Evolutionary conservation across 192 early-diverging fungal species (phyloP), one percentile per base, ranked within the genome.

Genomic region (Coemansia sp.): DNA sequence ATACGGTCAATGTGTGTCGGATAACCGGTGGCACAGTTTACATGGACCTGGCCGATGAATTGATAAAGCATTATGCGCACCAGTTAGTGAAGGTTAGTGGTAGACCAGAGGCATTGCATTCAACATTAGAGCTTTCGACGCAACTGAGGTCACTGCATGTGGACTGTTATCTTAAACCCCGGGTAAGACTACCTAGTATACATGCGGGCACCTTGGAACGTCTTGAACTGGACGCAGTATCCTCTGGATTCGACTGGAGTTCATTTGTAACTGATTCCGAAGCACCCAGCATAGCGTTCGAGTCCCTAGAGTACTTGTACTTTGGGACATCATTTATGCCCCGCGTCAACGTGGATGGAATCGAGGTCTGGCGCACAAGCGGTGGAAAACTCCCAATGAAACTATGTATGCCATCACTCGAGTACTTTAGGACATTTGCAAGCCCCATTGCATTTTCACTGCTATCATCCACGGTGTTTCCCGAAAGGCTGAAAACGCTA

Each of bases 361-460:
- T n/a, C 7, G 55, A 57, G 11, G 6, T 40, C 11, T 57, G 55
- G 52, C 52, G 29, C 7, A 54, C 17, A 17, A 31, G 17, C 23
- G 52, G 30, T 13, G 30, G 30, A n/a, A 54, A n/a, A 8, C 30
- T 54, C 3, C 14, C 7, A 17, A 17, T 20, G 11, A 54, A 33
- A n/a, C 23, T 54, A 6, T 19, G 6, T 4, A 54, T 54, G 52
- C 52, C 52, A 8, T 29, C 52, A n/a, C 29, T 54, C 2, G 33
- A 54, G n/a, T 29, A 31, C 33, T 17, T 54, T 28, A 28, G 30
- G n/a, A 54, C 52, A 54, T 54, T 54, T 54, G 52, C 52, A 17
- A 54, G 29, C 52, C 30, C 52, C n/a, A 33, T n/a, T n/a, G 17
- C 52, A 9, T 54, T 28, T 30, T 29, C 52, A 9, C 23, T 54